phyloP scores from a whole-genome alignment of 2,329 filamentous ascomycete species.

The Colletotrichum eremochloae region DNA sequence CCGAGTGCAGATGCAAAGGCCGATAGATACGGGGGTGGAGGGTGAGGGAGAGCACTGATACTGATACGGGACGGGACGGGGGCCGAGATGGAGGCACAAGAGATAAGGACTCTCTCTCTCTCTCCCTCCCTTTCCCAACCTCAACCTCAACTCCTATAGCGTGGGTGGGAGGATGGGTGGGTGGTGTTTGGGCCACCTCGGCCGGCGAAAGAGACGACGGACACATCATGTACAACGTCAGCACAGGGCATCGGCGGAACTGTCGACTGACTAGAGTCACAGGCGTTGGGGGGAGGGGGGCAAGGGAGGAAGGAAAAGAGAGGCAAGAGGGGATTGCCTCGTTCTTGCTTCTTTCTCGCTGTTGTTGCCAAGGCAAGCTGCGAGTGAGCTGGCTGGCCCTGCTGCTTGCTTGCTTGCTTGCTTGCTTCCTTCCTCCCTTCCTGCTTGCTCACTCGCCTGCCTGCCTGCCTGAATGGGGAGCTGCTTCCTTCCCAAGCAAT shows the following conservation, averaged over 20 bases:
- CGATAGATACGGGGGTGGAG: not conserved
- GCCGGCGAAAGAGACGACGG: not conserved
- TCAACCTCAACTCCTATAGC: not conserved
- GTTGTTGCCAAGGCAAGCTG: not conserved
- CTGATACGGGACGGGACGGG: constrained; percentile 11
- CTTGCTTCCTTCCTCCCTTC: not conserved
- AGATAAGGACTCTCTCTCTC: constrained; percentile 13
- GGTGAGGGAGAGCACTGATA: constrained; percentile 1
- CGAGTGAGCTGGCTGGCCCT: not conserved
- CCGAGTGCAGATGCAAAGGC: not conserved
- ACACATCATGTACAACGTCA: not conserved
- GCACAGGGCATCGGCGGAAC: not conserved
- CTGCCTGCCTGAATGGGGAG: constrained; percentile 33
- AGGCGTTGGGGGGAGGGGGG: not conserved
- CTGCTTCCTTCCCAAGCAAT: constrained; percentile 10
- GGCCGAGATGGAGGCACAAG: constrained; percentile 14
- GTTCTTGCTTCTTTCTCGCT: not conserved
- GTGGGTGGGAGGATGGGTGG: too few relatives aligned
- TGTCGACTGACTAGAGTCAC: not conserved
- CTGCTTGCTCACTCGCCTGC: not conserved
- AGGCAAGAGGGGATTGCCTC: not conserved
- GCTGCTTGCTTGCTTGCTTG: not conserved
- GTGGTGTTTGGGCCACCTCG: not conserved
- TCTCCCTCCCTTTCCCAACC: not conserved
- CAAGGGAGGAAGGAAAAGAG: too few relatives aligned